phyloP scores from a whole-genome alignment of 2,329 filamentous ascomycete genomes.

The Alternaria solani region DNA sequence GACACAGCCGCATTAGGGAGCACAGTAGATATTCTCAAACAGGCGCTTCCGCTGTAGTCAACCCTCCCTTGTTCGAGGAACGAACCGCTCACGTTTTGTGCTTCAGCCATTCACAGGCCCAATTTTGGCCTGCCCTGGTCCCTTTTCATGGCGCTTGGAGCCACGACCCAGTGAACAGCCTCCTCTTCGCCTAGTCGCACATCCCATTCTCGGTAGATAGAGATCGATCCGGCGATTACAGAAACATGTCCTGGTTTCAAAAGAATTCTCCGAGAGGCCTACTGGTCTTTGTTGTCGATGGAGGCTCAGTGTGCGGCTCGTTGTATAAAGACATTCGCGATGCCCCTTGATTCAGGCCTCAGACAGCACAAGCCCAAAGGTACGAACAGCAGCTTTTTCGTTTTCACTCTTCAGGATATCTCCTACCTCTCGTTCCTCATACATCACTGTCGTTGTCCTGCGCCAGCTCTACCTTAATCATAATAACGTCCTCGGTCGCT shows the following conservation, averaged over 20 bases:
- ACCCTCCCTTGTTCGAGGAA: constrained; percentile 33
- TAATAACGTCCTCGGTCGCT: constrained; percentile 43
- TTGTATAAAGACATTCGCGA: constrained; percentile 44
- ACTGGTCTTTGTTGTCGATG: constrained; percentile 36
- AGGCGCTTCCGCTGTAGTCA: constrained; percentile 46
- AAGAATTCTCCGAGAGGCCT: constrained; percentile 47
- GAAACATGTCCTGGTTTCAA: constrained; percentile 52
- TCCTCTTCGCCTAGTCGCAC: constrained; percentile 41
- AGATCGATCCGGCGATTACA: constrained; percentile 51
- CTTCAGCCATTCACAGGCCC: constrained; percentile 44
- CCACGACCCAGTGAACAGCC: constrained; percentile 41
- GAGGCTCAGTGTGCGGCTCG: constrained; percentile 38
- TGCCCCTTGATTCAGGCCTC: constrained; percentile 27
- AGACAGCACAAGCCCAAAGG: constrained; percentile 38
- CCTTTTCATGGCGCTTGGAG: constrained; percentile 45
- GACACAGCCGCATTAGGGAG: constrained; percentile 45
- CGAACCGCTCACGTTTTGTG: constrained; percentile 34
- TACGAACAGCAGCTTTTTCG: constrained; percentile 44
- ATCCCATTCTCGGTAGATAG: constrained; percentile 34
- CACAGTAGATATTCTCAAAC: constrained; percentile 42
- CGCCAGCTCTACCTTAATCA: constrained; percentile 38
- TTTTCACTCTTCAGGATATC: constrained; percentile 44
- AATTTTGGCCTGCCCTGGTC: constrained; percentile 32
- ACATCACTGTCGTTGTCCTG: constrained; percentile 42
- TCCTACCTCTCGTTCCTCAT: constrained; percentile 43